Evolutionary conservation across 768 basidiomycete species (phyloP).

Genomic region (Russula foetens): DNA sequence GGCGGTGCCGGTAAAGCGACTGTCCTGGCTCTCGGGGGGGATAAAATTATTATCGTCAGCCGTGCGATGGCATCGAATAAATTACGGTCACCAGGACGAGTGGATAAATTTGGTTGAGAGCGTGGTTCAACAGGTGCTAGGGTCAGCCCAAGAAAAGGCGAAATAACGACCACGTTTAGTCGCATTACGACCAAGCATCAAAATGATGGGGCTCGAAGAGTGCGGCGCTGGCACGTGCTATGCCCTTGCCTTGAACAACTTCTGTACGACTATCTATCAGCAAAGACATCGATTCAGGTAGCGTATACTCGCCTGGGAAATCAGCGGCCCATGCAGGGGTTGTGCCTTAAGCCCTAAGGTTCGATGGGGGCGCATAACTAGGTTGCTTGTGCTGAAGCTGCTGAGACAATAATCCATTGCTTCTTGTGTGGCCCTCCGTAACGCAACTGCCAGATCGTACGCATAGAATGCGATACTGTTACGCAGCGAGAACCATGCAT

Average conservation of each 20-base stretch:
- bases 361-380: background rate
- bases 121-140: no score
- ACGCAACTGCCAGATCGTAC: slow-evolving; percentile 36
- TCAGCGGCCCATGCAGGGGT: background rate
- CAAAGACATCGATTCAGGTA: background rate
- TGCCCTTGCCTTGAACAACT: background rate
- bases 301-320: background rate
- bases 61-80: no score
- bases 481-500: slow-evolving; percentile 80
- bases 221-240: background rate
- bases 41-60: no score
- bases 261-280: background rate
- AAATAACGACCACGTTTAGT: background rate
- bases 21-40: no score
- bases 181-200: background rate
- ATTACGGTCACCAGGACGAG: no score
- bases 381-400: background rate
- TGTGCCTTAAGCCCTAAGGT: background rate
- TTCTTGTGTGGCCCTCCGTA: slow-evolving; percentile 58
- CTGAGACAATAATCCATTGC: slow-evolving; percentile 56
- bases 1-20: background rate
- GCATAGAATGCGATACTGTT: slow-evolving; percentile 58
- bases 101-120: no score
- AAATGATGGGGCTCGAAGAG: no score
- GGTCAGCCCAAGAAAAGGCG: background rate